A percentile compares a stretch with the other conserved stretches of the same genome.
Conservation (phyloP, 768 basidiomycete species). For the Suillus plorans region DNA sequence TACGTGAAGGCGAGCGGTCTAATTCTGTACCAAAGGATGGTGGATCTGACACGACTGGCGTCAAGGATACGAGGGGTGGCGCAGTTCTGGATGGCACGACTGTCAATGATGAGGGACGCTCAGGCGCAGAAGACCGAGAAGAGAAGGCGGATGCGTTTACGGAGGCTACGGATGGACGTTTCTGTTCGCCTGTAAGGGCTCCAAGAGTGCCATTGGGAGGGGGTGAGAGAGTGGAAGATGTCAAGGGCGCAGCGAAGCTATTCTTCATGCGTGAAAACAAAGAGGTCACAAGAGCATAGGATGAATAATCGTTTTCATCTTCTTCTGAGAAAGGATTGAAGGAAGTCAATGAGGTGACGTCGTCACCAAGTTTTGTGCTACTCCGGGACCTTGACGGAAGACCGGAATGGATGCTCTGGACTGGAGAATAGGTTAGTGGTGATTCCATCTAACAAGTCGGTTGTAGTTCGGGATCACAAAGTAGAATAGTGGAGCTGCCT, state of each 20-base stretch:
- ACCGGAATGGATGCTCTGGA: conserved; percentile 33
- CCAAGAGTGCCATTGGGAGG: conserved; percentile 32
- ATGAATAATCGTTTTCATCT: conserved; percentile 86
- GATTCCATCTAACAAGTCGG: conserved; percentile 30
- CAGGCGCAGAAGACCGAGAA: conserved; percentile 45
- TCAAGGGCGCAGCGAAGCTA: conserved; percentile 66
- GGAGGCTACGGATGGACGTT: conserved; percentile 55
- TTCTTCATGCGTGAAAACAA: conserved; percentile 81
- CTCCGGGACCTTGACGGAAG: conserved; percentile 61
- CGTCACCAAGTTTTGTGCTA: conserved; percentile 55
- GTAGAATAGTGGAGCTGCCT: neutral
- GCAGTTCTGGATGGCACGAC: conserved; percentile 57
- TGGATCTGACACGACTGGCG: conserved; percentile 79
- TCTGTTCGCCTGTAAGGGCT: conserved; percentile 42
- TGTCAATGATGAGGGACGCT: conserved; percentile 59
- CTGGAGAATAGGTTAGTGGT: conserved; percentile 27
- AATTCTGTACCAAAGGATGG: conserved; percentile 67
- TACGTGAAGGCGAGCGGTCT: conserved; percentile 57
- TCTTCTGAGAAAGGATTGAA: conserved; percentile 94
- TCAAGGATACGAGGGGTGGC: conserved; percentile 82
- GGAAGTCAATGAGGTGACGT: conserved; percentile 75
- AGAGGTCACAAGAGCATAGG: conserved; percentile 80
- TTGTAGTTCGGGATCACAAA: neutral
- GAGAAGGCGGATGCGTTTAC: conserved; percentile 46
- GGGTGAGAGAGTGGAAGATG: conserved; percentile 45